Conservation (phyloP, 805 yeast genomes). For the Cyberlindnera samutprakarnensis region DNA sequence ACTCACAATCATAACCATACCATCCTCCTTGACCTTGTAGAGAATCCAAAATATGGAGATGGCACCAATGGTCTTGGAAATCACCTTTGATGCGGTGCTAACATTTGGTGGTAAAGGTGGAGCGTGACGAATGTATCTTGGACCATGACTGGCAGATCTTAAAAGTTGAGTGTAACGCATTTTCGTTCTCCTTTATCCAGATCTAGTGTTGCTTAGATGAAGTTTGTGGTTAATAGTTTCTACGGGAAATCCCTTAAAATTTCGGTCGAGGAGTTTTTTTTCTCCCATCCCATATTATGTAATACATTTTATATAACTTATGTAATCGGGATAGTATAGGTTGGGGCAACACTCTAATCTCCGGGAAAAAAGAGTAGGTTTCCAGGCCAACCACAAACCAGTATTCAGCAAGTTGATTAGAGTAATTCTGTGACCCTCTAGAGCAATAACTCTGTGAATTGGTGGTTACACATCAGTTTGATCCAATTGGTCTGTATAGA, state of each 20-base stretch:
- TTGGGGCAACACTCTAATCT: too few relatives aligned
- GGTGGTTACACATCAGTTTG: too few relatives aligned
- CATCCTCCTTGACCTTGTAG: slow-evolving; percentile 72
- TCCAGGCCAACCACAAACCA: too few relatives aligned
- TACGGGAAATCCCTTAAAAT: too few relatives aligned
- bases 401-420: too few relatives aligned
- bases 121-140: slow-evolving; percentile 39
- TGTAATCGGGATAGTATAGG: too few relatives aligned
- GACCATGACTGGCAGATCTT: slow-evolving; percentile 9
- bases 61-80: slow-evolving; percentile 69
- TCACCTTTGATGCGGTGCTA: slow-evolving; percentile 46
- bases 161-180: slow-evolving; percentile 12
- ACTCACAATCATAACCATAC: slow-evolving; percentile 47
- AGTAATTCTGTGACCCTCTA: too few relatives aligned
- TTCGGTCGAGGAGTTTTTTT: too few relatives aligned
- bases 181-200: neutral
- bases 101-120: slow-evolving; percentile 61
- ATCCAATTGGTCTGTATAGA: slow-evolving; percentile 13
- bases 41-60: slow-evolving; percentile 87
- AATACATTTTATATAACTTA: too few relatives aligned
- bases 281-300: too few relatives aligned
- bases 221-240: neutral
- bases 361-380: too few relatives aligned
- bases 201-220: neutral
- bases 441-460: too few relatives aligned